Conservation (phyloP, 208 protist genomes). For the Kentomonas sorsogonicus region DNA sequence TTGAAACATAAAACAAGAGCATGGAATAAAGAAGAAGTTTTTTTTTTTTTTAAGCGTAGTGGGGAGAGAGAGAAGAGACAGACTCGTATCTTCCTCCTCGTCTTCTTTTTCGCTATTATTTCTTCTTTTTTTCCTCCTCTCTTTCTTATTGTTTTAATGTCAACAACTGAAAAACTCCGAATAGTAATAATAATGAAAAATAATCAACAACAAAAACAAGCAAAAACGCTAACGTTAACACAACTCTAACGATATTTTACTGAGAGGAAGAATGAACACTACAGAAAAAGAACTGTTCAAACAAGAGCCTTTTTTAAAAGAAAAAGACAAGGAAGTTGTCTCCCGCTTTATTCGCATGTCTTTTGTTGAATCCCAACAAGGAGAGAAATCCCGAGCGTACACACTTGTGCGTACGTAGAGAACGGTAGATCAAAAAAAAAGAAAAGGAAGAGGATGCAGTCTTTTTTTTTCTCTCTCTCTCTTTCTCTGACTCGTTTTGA, state of each 20-base stretch:
- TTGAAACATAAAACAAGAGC: background rate
- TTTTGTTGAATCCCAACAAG: no score
- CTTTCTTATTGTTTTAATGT: background rate
- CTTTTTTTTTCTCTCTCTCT: slow-evolving; percentile 3
- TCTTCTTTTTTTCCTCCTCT: slow-evolving; percentile 9
- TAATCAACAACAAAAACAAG: background rate
- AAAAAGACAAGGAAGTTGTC: no score
- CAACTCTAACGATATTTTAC: no score
- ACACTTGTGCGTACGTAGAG: no score
- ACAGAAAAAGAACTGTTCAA: background rate
- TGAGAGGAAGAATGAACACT: no score
- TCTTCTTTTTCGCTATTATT: slow-evolving; percentile 8
- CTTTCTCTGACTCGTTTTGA: no score
- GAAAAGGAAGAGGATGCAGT: slow-evolving; percentile 1
- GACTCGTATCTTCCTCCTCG: background rate
- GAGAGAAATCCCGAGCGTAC: no score
- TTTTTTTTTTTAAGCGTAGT: background rate
- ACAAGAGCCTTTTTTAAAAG: no score
- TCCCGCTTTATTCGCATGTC: no score
- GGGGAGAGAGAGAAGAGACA: background rate
- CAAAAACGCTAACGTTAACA: background rate
- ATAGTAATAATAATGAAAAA: background rate
- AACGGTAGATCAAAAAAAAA: slow-evolving; percentile 3
- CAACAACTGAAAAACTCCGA: background rate
- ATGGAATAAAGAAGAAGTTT: background rate